Base-by-base conservation (phyloP, 768 basidiomycete species). In the Suillus subluteus region DNA sequence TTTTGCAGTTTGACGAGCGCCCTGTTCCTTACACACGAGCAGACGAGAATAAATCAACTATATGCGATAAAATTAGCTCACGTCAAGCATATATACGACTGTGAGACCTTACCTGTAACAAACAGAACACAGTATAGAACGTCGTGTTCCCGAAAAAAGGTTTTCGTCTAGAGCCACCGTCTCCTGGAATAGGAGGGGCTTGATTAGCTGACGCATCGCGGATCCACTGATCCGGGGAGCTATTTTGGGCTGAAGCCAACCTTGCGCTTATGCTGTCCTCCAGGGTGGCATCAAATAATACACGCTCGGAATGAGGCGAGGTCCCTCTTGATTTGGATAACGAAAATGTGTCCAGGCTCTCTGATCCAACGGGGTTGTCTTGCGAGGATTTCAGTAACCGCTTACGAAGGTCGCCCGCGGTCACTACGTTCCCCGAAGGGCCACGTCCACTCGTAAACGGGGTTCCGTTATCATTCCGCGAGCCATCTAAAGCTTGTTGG, bases 121-220 rank as follows among this genome's bases (percentile, higher is more conserved):
- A 81, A 61, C 98, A 90, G 70, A 99, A 75, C 62, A 98, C 76
- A 8, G 92, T 92, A 80, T 99, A 99, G 75, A 95, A 94, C 26
- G 94, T 91, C 58, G 94, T 95, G 79, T 98, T 98, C 66, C 87
- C 87, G 79, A 97, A 99, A 78, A 98, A 94, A 11, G 91, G 84
- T 63, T 77, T 86, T 56, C 83, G 81, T 63, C 79, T 83, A 62
- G 72, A 69, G 8, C 70, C 63, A 65, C 81, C 80, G n/a, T 76
- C 61, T 41, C 62, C 69, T 16, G 72, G 67, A 67, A 72, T 70
- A n/a, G 64, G 64, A 58, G 73, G 69, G 35, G 69, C 62, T 67
- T 55, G 76, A 43, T 66, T 67, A 40, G 74, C 72, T n/a, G 77
- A 70, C 46, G 79, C 75, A 69, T 88, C 88, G 65, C 79, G 82